Conservation (phyloP, 2,329 filamentous ascomycete genomes). For the Bipolaris gigantea region DNA sequence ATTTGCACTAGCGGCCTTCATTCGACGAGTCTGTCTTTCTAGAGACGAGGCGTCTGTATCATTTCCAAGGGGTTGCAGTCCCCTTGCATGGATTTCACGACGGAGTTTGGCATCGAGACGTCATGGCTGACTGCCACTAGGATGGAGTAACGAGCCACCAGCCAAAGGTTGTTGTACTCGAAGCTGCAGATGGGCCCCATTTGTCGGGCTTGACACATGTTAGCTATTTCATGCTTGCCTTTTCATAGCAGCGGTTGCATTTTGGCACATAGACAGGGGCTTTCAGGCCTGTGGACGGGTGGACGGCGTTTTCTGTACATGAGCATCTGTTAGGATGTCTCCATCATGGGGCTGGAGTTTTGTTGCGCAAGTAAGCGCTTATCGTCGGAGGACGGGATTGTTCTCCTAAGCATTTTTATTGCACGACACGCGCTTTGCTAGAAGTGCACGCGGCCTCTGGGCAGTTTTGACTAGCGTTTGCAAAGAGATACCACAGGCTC, state of each 20-base stretch:
- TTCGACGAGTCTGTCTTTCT: conserved; percentile 26
- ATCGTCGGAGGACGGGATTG: conserved; percentile 15
- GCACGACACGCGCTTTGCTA: conserved; percentile 35
- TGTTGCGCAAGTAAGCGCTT: conserved; percentile 16
- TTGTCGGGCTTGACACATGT: not conserved
- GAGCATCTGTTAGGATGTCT: conserved; percentile 24
- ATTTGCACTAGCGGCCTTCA: conserved; percentile 29
- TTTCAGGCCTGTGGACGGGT: conserved; percentile 27
- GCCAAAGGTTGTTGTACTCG: not conserved
- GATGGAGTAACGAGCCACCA: not conserved
- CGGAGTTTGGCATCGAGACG: not conserved
- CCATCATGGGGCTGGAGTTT: conserved; percentile 27
- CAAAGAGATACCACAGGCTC: conserved; percentile 33
- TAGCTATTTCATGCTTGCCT: conserved; percentile 23
- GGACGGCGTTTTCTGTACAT: conserved; percentile 33
- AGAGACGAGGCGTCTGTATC: conserved; percentile 29
- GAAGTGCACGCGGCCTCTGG: conserved; percentile 30
- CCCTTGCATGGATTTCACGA: not conserved
- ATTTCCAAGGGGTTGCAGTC: conserved; percentile 17
- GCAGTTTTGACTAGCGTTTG: conserved; percentile 21
- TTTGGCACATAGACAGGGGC: conserved; percentile 33
- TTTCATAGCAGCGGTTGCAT: conserved; percentile 40
- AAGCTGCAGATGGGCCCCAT: not conserved
- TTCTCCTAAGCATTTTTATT: conserved; percentile 22
- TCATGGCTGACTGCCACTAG: not conserved